Evolutionary conservation across 805 yeast species (phyloP).

Genomic region (Yamadazyma paraphyllophila): DNA sequence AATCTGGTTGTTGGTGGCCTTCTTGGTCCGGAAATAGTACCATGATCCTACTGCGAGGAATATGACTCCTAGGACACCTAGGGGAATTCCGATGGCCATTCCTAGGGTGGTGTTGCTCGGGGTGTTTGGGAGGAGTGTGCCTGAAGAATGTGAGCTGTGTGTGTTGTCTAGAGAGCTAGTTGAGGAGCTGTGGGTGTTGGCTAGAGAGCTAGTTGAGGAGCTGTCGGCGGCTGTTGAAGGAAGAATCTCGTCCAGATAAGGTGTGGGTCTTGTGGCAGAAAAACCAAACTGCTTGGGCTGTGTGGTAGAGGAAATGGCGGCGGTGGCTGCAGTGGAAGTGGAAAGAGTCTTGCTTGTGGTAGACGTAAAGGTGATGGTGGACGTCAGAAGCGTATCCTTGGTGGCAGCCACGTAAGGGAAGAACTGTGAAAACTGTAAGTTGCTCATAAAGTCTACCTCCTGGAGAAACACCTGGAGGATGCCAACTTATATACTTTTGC

Average conservation of each 20-base stretch:
- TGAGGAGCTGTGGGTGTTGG: neutral
- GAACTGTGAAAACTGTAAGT: slow-evolving; percentile 4
- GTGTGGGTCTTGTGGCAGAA: neutral
- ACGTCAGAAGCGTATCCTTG: neutral
- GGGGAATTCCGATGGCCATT: slow-evolving; percentile 31
- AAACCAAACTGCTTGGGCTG: too few species aligned
- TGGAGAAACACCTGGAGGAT: neutral
- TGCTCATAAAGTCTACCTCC: neutral
- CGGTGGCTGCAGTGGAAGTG: too few species aligned
- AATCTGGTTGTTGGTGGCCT: slow-evolving; percentile 12
- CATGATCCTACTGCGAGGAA: slow-evolving; percentile 20
- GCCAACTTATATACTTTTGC: slow-evolving; percentile 5
- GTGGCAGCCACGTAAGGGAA: slow-evolving; percentile 1
- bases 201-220: neutral
- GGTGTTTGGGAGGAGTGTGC: neutral
- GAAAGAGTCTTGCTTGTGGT: slow-evolving; percentile 3
- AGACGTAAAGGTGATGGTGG: slow-evolving; percentile 4
- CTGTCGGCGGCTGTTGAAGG: neutral
- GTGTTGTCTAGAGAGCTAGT: too few species aligned
- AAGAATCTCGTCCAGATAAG: too few species aligned
- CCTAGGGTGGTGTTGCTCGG: slow-evolving; percentile 20
- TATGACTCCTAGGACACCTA: slow-evolving; percentile 25
- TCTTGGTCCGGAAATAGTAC: slow-evolving; percentile 19
- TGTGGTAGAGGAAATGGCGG: too few species aligned
- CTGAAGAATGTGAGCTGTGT: neutral